These are phyloP conservation scores for Monosporascus sp. DNA, from an alignment of 2,329 filamentous ascomycete genomes.

Conservation along the genomic window DNA sequence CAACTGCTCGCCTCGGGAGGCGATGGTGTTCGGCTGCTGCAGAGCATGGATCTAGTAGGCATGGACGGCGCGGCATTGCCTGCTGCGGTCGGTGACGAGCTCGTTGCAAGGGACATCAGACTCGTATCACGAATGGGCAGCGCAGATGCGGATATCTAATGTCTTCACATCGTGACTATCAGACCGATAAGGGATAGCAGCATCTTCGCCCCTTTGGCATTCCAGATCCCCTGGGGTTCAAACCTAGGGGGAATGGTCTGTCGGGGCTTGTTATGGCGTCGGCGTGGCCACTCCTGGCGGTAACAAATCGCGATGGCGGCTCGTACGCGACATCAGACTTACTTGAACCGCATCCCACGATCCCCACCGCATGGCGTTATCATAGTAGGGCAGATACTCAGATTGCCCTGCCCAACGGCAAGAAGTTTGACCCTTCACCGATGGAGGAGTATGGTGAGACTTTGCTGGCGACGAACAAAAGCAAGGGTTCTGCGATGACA, in stretches of 20 bases:
- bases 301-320: slow-evolving; percentile 52
- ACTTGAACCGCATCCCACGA: slow-evolving; percentile 49
- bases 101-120: slow-evolving; percentile 46
- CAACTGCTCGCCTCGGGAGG: slow-evolving; percentile 44
- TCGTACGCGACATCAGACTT: slow-evolving; percentile 60
- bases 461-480: not conserved
- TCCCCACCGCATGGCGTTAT: slow-evolving; percentile 55
- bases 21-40: slow-evolving; percentile 36
- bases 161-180: slow-evolving; percentile 54
- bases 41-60: slow-evolving; percentile 54
- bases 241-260: slow-evolving; percentile 35
- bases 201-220: slow-evolving; percentile 42
- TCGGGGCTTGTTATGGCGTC: slow-evolving; percentile 51
- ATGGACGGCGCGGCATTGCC: slow-evolving; percentile 59
- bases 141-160: slow-evolving; percentile 60
- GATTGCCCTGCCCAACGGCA: slow-evolving; percentile 58
- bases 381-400: slow-evolving; percentile 57
- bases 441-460: slow-evolving; percentile 39
- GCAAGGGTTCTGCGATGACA: slow-evolving; percentile 8
- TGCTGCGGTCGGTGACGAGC: slow-evolving; percentile 42
- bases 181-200: slow-evolving; percentile 53
- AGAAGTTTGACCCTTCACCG: slow-evolving; percentile 62
- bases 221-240: slow-evolving; percentile 36
- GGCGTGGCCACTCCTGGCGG: slow-evolving; percentile 55
- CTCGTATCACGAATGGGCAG: slow-evolving; percentile 60